Evolutionary conservation across 83 land plant species (phyloP), one percentile per base, ranked within the genome.

Genomic region (Isoetes engelmannii): DNA sequence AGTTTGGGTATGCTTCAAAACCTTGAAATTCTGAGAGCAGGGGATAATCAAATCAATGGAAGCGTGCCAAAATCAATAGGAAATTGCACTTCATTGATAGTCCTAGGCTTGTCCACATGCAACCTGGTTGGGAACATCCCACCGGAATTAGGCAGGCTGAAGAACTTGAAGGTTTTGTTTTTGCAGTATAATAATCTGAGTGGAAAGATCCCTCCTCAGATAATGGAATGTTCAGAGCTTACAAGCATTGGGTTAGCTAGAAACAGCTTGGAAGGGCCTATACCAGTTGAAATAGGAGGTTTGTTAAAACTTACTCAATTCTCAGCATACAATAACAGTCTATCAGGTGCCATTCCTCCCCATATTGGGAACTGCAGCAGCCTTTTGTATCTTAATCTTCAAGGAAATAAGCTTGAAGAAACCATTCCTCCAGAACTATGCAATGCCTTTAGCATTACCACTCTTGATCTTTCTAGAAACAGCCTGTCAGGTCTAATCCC

Each of bases 321-420:
- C 47, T 64, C 67, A 44, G 13, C 45, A 44, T 64, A 37, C 17
- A 64, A 64, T 17, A 64, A 64, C 47, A 18, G 42, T 18, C 47
- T 64, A 12, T 41, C 67, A 44, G 89, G 96, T 17, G 28, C 68
- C n/a, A 79, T 92, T 13, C 92, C 92, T 10, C 45, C 76, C 0
- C 83, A 82, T 47, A 75, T 87, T 63, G 92, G 90, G 9, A 68
- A 59, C 45, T 20, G 83, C 12, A 78, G 68, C 21, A 82, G 86
- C 76, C 66, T 89, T 13, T 0, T 64, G 42, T 64, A 64, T 41
- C 47, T 64, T 8, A 64, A 64, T 64, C 47, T 64, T 9, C 67
- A 41, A 13, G 67, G 67, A 18, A 64, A 64, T 17, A 47, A 7
- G 9, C 17, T 64, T 44, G 47, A 21, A 12, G 67, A 47, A 9